Conservation (phyloP, 495 filamentous ascomycete species). For the Schizothecium vesticola region DNA sequence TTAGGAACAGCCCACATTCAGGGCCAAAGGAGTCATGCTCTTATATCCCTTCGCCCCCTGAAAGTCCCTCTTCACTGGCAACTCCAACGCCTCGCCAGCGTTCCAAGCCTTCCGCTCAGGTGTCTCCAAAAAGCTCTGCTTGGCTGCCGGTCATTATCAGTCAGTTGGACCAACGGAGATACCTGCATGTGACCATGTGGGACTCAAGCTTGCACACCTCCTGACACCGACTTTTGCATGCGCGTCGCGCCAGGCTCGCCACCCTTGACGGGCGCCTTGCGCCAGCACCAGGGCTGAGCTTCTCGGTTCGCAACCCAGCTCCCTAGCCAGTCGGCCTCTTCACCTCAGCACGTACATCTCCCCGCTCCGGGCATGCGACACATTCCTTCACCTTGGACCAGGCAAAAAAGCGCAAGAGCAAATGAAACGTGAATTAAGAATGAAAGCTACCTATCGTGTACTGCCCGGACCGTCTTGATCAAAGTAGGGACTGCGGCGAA, state of each 20-base stretch:
- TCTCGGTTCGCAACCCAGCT: background rate
- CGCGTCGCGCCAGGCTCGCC: constrained; percentile 17
- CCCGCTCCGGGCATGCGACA: background rate
- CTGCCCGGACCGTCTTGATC: background rate
- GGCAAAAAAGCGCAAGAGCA: constrained; percentile 8
- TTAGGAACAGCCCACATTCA: background rate
- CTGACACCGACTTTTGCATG: constrained; percentile 18
- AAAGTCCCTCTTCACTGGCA: background rate
- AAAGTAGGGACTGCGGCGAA: background rate
- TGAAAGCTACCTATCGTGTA: constrained; percentile 23
- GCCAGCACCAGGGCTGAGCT: background rate
- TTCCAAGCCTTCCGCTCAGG: background rate
- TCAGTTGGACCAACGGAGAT: constrained; percentile 5
- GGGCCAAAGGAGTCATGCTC: background rate
- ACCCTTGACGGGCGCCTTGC: background rate
- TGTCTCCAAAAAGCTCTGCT: background rate
- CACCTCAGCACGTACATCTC: background rate
- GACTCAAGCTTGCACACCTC: constrained; percentile 13
- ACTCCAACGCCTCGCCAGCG: background rate
- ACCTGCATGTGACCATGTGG: constrained; percentile 9
- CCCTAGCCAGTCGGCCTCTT: background rate
- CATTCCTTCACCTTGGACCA: background rate
- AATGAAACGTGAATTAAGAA: constrained; percentile 21
- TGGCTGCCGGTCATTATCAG: background rate
- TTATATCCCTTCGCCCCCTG: background rate